Evolutionary conservation across 805 yeast genomes (phyloP).

Genomic region (Yamadazyma akitaensis): DNA sequence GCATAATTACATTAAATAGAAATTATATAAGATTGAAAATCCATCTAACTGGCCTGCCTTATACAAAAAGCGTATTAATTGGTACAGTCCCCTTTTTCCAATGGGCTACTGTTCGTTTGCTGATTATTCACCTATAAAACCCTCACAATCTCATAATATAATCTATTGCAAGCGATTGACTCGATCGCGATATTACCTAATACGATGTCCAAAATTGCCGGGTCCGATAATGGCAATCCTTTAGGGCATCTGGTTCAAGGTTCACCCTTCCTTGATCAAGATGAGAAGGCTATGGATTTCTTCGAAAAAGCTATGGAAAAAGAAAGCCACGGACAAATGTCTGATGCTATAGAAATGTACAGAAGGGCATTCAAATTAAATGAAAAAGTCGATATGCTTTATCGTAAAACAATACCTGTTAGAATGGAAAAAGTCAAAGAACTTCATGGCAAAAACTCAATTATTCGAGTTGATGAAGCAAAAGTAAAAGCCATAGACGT

Average conservation of each 20-base stretch:
- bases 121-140: background rate
- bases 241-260: background rate
- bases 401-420: conserved; percentile 54
- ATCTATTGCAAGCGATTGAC: background rate
- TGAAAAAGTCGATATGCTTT: conserved; percentile 61
- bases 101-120: no score
- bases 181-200: background rate
- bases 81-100: no score
- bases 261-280: conserved; percentile 8
- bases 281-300: conserved; percentile 50
- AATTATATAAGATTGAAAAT: no score
- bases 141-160: background rate
- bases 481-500: conserved; percentile 41
- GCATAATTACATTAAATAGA: background rate
- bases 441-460: conserved; percentile 28
- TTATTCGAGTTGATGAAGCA: conserved; percentile 32
- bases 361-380: conserved; percentile 64
- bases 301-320: conserved; percentile 71
- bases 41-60: no score
- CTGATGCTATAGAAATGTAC: conserved; percentile 77
- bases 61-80: no score
- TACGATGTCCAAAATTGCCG: background rate
- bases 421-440: conserved; percentile 26
- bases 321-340: conserved; percentile 70
- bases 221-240: background rate